Conservation (phyloP, 768 basidiomycete species). For the Dentipellis sp. region DNA sequence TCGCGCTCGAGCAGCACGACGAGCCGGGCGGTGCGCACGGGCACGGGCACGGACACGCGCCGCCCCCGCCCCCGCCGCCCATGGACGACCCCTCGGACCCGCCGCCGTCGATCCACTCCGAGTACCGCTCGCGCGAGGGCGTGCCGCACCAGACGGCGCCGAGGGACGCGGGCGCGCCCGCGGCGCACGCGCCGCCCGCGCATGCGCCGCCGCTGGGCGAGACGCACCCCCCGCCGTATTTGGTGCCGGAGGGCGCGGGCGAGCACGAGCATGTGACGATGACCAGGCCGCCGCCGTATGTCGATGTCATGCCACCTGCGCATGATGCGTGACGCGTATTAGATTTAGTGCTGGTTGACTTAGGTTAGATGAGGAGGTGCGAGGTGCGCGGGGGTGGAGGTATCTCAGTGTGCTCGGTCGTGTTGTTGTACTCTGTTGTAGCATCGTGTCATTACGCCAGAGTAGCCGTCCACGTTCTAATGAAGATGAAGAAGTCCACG, state of each 20-base stretch:
- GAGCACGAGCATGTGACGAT: conserved; percentile 21
- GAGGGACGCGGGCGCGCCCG: conserved; percentile 13
- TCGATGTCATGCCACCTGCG: conserved; percentile 21
- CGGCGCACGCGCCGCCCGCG: conserved; percentile 8
- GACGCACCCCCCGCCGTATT: conserved; percentile 48
- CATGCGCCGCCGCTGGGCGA: conserved; percentile 39
- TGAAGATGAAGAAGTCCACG: conserved; percentile 12
- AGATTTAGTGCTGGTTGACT: not conserved
- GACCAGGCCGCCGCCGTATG: conserved; percentile 27
- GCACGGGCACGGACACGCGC: conserved; percentile 34
- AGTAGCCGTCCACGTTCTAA: not conserved
- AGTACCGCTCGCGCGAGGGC: conserved; percentile 38
- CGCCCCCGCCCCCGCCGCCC: conserved; percentile 71
- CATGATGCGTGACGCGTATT: conserved; percentile 1
- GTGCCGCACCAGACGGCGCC: conserved; percentile 15
- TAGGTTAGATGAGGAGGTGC: too few relatives aligned
- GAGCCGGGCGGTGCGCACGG: conserved; percentile 21
- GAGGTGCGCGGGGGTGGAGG: too few relatives aligned
- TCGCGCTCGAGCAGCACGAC: conserved; percentile 46
- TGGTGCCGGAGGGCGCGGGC: conserved; percentile 34
- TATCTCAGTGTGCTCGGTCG: not conserved
- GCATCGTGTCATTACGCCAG: not conserved
- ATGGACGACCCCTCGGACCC: conserved; percentile 86
- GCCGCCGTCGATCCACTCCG: conserved; percentile 82
- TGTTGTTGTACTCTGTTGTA: not conserved